Base-by-base conservation (phyloP, 768 basidiomycete species). In the Nidularia sp. region DNA sequence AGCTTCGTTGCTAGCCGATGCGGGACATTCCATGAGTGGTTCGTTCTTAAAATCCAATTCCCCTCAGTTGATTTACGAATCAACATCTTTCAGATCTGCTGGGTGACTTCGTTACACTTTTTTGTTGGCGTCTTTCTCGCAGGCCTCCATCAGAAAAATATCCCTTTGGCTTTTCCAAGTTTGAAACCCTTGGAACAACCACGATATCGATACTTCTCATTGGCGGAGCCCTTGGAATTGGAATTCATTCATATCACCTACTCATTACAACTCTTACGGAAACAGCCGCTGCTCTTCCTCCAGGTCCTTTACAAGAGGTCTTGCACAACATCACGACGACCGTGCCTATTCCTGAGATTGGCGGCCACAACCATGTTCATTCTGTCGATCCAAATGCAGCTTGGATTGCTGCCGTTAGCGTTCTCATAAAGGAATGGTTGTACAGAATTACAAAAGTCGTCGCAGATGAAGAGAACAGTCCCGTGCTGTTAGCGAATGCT, bases 401-500 rank as follows among this genome's bases (percentile, higher is more conserved):
- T 31, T 98, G 95, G 94, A 95, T 98, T 61, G 97, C 97, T 6
- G 83, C 84, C 1, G 60, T 84, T 18, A 85, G 90, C 56, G 83
- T 98, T 2, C 47, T 92, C 3, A 68, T 79, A 54, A 99, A 99
- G 65, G 97, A 99, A 68, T 98, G 88, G 86, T 67, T 99, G 9
- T 98, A 96, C 69, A 76, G 94, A 42, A 72, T 86, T 45, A 98
- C 94, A 45, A 89, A 88, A 63, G 81, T 79, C 50, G 95, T 99
- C 32, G 97, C 96, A 8, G 84, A 91, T 52, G 83, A 92, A 60
- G 94, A 98, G 68, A 85, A 85, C 60, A 92, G 89, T 61, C 90
- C 92, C 3, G 97, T 99, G 0, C 70, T 99, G 49, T 74, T 87
- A 15, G 97, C 97, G n/a, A 99, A 98, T 66, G 97, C 96, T 5